A percentile compares a stretch with the other conserved stretches of the same genome.
Conservation (phyloP, 2,329 filamentous ascomycete genomes). For the Cladobotryum protrusum region DNA sequence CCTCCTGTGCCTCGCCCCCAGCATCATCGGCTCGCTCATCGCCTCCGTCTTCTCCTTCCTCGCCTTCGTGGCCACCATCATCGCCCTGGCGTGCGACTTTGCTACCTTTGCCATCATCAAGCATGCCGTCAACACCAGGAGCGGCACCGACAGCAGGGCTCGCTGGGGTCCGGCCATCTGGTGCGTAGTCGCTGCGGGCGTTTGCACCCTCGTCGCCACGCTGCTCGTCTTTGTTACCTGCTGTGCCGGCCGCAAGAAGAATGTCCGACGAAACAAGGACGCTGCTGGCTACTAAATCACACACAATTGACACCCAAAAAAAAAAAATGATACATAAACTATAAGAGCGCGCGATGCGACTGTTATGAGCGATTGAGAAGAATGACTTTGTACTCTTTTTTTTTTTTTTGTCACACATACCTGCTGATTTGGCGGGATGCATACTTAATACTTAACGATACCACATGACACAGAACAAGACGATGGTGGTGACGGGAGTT, state of each 20-base stretch:
- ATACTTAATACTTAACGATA: no score
- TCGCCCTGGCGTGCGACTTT: conserved; percentile 51
- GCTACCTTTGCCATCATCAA: conserved; percentile 49
- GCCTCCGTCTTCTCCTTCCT: conserved; percentile 45
- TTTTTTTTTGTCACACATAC: no score
- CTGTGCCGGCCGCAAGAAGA: conserved; percentile 44
- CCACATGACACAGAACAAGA: no score
- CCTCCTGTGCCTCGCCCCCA: conserved; percentile 46
- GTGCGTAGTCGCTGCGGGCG: conserved; percentile 51
- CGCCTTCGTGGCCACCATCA: conserved; percentile 44
- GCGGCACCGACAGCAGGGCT: conserved; percentile 35
- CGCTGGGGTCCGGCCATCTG: conserved; percentile 51
- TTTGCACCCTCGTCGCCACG: conserved; percentile 49
- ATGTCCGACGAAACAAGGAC: conserved; percentile 21
- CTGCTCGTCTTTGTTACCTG: conserved; percentile 56
- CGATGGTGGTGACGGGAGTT: no score
- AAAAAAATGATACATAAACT: conserved; percentile 18
- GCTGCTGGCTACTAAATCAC: background rate
- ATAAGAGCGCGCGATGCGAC: no score
- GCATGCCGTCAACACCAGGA: conserved; percentile 47
- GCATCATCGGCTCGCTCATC: conserved; percentile 46
- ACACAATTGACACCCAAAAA: background rate
- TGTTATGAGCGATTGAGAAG: no score
- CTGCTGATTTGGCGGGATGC: no score
- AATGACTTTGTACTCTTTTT: no score